Evolutionary conservation across 495 filamentous ascomycete genomes (phyloP), one percentile per base, ranked within the genome.

Genomic region (Hypoxylon crocopeplum): DNA sequence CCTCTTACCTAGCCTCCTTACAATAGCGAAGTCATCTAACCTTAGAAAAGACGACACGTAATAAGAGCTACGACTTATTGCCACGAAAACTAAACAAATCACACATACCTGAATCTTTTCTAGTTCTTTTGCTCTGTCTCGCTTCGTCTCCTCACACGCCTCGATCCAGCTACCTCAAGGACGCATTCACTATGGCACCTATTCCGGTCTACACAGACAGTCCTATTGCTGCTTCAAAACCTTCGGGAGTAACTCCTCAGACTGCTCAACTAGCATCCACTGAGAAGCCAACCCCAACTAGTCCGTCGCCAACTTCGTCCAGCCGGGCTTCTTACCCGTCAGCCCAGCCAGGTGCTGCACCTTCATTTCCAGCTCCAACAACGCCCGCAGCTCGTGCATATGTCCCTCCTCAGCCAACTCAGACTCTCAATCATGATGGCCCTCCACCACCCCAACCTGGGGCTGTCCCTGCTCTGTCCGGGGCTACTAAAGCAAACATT

Each of bases 401-500:
- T 45, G 49, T 49, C 36, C 66, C 62, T 8, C 24, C 64, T 49
- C 69, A 67, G 25, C 70, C 70, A 27, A 66, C 64, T 15, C 50
- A 70, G 22, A 72, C 71, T 8, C 52, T 38, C 55, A 62, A 70
- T 66, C 13, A 51, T 69, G 19, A 67, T 59, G 13, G 24, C 11
- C 83, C 84, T 10, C 80, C 86, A 21, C 73, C 82, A 38, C 86
- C 87, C 1, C 87, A 88, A 58, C 86, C 86, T 20, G 86, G 83
- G 50, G 75, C 82, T 3, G 64, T 74, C 3, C 81, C 86, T 34
- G 56, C 71, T 6, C 40, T 67, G 37, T 36, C 69, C 5, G 25
- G 72, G 29, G 22, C 69, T 41, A 25, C 48, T 48, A 57, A 42
- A 24, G 50, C 46, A 59, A 51, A 66, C 32, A 53, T 80, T 21